Conservation (phyloP, 2,329 filamentous ascomycete species). For the Xylaria sp. region DNA sequence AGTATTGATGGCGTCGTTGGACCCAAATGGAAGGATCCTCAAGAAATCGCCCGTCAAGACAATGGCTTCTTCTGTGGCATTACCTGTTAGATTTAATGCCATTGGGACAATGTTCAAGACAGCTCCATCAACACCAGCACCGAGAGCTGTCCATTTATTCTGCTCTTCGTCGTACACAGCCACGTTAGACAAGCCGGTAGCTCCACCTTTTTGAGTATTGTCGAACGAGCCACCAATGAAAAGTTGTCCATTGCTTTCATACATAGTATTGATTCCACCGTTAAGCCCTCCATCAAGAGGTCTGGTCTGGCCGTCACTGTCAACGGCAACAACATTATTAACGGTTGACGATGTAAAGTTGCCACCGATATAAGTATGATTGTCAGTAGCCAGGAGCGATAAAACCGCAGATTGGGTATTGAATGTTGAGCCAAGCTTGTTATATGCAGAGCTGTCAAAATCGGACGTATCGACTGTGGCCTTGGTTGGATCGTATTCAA, state of each 20-base stretch:
- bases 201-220: slow-evolving; percentile 71
- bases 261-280: slow-evolving; percentile 77
- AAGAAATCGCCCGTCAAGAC: slow-evolving; percentile 84
- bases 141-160: slow-evolving; percentile 80
- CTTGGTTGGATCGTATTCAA: slow-evolving; percentile 81
- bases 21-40: slow-evolving; percentile 74
- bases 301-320: slow-evolving; percentile 70
- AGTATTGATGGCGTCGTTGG: slow-evolving; percentile 69
- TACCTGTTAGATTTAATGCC: slow-evolving; percentile 78
- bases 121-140: slow-evolving; percentile 84
- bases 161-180: slow-evolving; percentile 78
- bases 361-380: slow-evolving; percentile 80
- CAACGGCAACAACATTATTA: slow-evolving; percentile 82
- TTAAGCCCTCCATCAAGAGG: slow-evolving; percentile 80
- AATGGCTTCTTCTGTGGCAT: slow-evolving; percentile 77
- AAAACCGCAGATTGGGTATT: slow-evolving; percentile 74
- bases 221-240: slow-evolving; percentile 90
- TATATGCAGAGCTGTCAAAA: slow-evolving; percentile 78
- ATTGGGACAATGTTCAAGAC: slow-evolving; percentile 82
- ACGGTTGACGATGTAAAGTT: slow-evolving; percentile 79
- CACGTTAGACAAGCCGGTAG: slow-evolving; percentile 76
- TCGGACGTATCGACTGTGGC: slow-evolving; percentile 68
- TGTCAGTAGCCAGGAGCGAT: slow-evolving; percentile 71
- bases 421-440: slow-evolving; percentile 79
- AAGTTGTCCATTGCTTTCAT: slow-evolving; percentile 72